Percentiles rank a stretch among this genome's conserved stretches.
phyloP scores from a whole-genome alignment of 1,284 basidiomycete genomes.

The Erythrobasidium hasegawianum region DNA sequence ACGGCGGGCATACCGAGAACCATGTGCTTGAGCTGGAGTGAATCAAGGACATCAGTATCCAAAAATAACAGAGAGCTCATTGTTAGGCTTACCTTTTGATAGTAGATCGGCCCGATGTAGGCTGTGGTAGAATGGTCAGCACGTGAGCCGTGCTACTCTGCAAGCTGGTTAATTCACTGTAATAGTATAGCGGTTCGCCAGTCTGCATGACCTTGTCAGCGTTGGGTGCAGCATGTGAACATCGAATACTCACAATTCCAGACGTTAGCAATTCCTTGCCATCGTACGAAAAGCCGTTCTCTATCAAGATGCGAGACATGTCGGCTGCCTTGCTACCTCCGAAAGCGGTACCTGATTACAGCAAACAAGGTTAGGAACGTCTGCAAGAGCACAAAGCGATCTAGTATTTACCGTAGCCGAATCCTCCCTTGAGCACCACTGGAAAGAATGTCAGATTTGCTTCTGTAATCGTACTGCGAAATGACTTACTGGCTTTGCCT shows the following conservation, averaged over 20 bases:
- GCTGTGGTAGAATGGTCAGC: conserved; percentile 91
- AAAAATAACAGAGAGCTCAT: too few relatives aligned
- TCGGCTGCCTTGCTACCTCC: conserved; percentile 99
- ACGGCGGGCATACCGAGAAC: conserved; percentile 34
- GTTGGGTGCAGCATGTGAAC: conserved; percentile 58
- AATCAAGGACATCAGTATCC: too few relatives aligned
- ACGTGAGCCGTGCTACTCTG: conserved; percentile 82
- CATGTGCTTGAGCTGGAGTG: conserved; percentile 52
- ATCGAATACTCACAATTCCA: conserved; percentile 94
- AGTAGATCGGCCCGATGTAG: conserved; percentile 47
- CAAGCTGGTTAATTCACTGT: neutral
- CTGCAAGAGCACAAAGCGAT: too few relatives aligned
- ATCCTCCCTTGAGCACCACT: conserved; percentile 76
- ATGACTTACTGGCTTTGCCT: conserved; percentile 77
- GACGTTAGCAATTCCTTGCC: conserved; percentile 98
- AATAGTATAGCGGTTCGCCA: neutral
- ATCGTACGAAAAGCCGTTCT: conserved; percentile 92
- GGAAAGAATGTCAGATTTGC: conserved; percentile 42
- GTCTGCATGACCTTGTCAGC: neutral
- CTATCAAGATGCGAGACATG: conserved; percentile 88
- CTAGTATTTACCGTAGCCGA: conserved; percentile 69
- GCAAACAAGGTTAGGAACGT: too few relatives aligned
- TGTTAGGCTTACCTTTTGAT: conserved; percentile 44
- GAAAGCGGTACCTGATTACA: conserved; percentile 58
- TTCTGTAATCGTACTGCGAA: too few relatives aligned